These are phyloP conservation scores for Diplodia corticola DNA, from an alignment of 2,329 filamentous ascomycete species.

Conservation along the genomic window DNA sequence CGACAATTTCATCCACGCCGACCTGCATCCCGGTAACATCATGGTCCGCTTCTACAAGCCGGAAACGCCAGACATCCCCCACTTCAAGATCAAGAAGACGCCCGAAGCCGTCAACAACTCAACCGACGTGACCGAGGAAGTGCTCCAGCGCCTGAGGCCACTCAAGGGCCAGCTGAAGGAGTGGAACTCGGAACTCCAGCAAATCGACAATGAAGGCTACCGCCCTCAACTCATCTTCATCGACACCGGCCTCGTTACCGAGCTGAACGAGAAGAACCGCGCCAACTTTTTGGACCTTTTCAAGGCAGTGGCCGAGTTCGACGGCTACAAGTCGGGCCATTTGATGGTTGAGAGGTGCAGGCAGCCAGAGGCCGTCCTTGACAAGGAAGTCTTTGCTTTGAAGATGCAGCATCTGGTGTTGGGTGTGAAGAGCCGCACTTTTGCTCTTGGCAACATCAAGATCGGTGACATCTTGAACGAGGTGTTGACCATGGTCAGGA, in stretches of 20 bases:
- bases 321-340: slow-evolving; percentile 91
- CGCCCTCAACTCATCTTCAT: slow-evolving; percentile 95
- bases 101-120: slow-evolving; percentile 46
- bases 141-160: slow-evolving; percentile 76
- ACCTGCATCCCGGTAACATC: slow-evolving; percentile 96
- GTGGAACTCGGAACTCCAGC: slow-evolving; percentile 72
- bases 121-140: slow-evolving; percentile 81
- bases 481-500: slow-evolving; percentile 86
- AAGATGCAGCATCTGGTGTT: slow-evolving; percentile 97
- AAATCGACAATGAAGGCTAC: slow-evolving; percentile 85
- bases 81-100: slow-evolving; percentile 39
- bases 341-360: slow-evolving; percentile 96
- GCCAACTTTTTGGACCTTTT: slow-evolving; percentile 93
- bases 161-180: slow-evolving; percentile 64
- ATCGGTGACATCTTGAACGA: slow-evolving; percentile 93
- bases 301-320: slow-evolving; percentile 92
- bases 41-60: slow-evolving; percentile 98
- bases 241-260: slow-evolving; percentile 91
- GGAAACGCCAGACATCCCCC: slow-evolving; percentile 62
- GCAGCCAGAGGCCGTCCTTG: slow-evolving; percentile 85
- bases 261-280: slow-evolving; percentile 83
- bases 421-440: slow-evolving; percentile 83
- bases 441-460: slow-evolving; percentile 90
- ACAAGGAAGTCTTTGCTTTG: slow-evolving; percentile 86
- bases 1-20: slow-evolving; percentile 96